phyloP scores from a whole-genome alignment of 108 stramenopile species.

The Cyclotella kingstonii region DNA sequence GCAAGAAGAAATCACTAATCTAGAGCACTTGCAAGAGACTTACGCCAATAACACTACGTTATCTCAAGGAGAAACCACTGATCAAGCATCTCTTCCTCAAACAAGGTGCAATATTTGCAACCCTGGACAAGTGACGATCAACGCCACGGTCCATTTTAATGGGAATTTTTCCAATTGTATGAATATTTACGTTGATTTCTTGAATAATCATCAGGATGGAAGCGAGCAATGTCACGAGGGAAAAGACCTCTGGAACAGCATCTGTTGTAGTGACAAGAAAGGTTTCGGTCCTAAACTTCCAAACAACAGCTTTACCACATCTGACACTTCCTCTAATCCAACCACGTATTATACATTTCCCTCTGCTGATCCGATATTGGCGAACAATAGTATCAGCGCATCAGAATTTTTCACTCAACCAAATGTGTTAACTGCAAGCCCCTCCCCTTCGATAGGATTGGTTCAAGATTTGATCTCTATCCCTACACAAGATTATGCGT shows the following conservation, averaged over 20 bases:
- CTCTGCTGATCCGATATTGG: too few species aligned
- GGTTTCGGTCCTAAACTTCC: background rate
- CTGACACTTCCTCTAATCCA: background rate
- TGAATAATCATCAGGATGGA: background rate
- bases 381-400: too few species aligned
- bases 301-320: background rate
- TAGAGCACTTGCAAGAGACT: too few species aligned
- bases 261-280: conserved; percentile 7
- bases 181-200: conserved; percentile 1
- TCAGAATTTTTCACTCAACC: too few species aligned
- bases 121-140: conserved; percentile 5
- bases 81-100: background rate
- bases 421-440: background rate
- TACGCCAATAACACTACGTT: too few species aligned
- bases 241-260: background rate
- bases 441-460: background rate
- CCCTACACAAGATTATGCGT: background rate
- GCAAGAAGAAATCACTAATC: too few species aligned
- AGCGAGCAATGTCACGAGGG: background rate
- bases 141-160: background rate
- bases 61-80: background rate
- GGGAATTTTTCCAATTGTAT: background rate
- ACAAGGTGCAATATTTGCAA: conserved; percentile 3
- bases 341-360: background rate
- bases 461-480: too few species aligned